A percentile compares a stretch with the other conserved stretches of the same genome.
These are phyloP conservation scores for Cryphonectria nitschkei DNA, from an alignment of 2,329 filamentous ascomycete species.

Conservation along the genomic window DNA sequence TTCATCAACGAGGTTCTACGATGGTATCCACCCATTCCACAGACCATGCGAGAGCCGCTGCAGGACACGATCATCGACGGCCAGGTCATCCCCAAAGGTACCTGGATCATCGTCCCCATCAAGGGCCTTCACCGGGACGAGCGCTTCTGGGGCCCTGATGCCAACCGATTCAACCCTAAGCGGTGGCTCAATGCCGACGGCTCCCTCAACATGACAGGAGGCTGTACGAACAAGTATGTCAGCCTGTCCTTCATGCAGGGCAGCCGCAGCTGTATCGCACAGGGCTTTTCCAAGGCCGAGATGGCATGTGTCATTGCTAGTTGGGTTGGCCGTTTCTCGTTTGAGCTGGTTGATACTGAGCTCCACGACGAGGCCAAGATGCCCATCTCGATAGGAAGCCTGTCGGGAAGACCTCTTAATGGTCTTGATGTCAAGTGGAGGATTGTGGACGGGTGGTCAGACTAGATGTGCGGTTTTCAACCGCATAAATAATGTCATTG, in stretches of 20 bases:
- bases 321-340: no score
- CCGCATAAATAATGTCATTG: no score
- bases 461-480: no score
- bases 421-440: no score
- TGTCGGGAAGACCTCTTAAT: no score
- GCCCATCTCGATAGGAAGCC: no score
- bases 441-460: no score
- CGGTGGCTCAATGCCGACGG: conserved; percentile 56
- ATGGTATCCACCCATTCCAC: conserved; percentile 31
- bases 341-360: no score
- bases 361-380: no score
- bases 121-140: conserved; percentile 67
- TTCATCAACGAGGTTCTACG: no score
- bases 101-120: conserved; percentile 62
- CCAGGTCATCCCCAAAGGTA: conserved; percentile 62
- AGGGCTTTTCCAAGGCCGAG: conserved; percentile 71
- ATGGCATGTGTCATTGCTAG: conserved; percentile 58
- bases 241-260: conserved; percentile 62
- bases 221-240: conserved; percentile 54
- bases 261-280: conserved; percentile 58
- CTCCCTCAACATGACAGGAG: no score
- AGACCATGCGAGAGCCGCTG: conserved; percentile 28
- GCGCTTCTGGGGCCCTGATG: conserved; percentile 65
- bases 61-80: conserved; percentile 49
- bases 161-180: conserved; percentile 63